Percentiles rank a stretch among this genome's conserved stretches.
Evolutionary conservation across 2,329 filamentous ascomycete species (phyloP).

Genomic region (Stemphylium beticola): DNA sequence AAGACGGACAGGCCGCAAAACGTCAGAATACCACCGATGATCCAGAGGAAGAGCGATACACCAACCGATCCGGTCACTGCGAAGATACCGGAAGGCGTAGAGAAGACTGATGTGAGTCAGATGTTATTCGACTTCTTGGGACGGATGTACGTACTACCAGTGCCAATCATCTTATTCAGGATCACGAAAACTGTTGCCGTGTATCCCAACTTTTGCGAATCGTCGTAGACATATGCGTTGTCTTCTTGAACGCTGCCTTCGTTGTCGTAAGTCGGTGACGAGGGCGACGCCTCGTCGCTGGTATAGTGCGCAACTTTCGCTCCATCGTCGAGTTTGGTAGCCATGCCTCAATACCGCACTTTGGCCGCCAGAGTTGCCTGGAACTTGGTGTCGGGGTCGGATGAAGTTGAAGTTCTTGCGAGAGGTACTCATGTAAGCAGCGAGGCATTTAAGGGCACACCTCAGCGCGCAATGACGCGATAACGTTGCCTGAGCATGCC

Average conservation of each 20-base stretch:
- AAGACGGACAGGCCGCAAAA: conserved; percentile 67
- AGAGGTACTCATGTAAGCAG: background rate
- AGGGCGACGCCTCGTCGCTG: conserved; percentile 18
- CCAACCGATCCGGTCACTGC: conserved; percentile 62
- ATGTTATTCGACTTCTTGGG: conserved; percentile 3
- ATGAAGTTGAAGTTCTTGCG: background rate
- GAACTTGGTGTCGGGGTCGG: background rate
- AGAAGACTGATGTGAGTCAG: conserved; percentile 52
- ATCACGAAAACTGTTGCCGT: conserved; percentile 45
- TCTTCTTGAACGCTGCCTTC: conserved; percentile 40
- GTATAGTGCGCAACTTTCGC: conserved; percentile 25
- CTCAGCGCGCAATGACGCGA: conserved; percentile 20
- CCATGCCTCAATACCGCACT: conserved; percentile 19
- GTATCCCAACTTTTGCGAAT: conserved; percentile 42
- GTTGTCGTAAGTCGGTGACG: conserved; percentile 22
- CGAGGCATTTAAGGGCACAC: conserved; percentile 23
- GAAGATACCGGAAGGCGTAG: conserved; percentile 64
- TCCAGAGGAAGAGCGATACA: conserved; percentile 61
- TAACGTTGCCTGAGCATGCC: conserved; percentile 10
- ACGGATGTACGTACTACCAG: conserved; percentile 28
- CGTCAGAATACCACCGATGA: conserved; percentile 60
- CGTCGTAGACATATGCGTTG: conserved; percentile 40
- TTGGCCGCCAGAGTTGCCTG: background rate
- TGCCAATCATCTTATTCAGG: conserved; percentile 42
- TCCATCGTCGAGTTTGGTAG: conserved; percentile 27